Percentiles rank a stretch among this genome's conserved stretches.
Conservation (phyloP, 306 rosid species). For the Dryas octopetala region DNA sequence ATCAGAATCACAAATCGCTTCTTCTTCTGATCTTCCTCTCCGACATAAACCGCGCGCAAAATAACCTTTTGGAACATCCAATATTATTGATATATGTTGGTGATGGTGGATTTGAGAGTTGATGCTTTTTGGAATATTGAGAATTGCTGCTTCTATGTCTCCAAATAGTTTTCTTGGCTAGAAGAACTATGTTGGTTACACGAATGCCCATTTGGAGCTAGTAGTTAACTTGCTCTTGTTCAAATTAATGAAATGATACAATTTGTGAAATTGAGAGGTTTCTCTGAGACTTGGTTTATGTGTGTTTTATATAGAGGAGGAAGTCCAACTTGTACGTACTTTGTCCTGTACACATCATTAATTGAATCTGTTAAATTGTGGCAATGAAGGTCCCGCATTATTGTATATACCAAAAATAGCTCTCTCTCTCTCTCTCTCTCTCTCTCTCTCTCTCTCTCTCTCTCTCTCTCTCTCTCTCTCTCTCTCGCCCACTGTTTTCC, state of each 20-base stretch:
- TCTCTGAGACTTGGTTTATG: not conserved
- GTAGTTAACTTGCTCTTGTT: too few species aligned
- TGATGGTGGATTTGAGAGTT: not conserved
- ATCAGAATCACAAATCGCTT: slow-evolving; percentile 40
- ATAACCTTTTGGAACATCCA: slow-evolving; percentile 40
- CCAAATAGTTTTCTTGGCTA: slow-evolving; percentile 27
- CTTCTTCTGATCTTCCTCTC: slow-evolving; percentile 38
- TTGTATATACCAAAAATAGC: too few species aligned
- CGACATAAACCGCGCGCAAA: slow-evolving; percentile 42
- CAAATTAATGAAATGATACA: too few species aligned
- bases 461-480: too few species aligned
- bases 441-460: too few species aligned
- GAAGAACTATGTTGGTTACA: not conserved
- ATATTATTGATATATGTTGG: not conserved
- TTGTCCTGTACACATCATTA: not conserved
- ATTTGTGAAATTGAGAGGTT: not conserved
- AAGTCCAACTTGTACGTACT: not conserved
- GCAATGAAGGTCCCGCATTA: not conserved
- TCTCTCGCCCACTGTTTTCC: not conserved
- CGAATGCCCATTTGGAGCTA: slow-evolving; percentile 14
- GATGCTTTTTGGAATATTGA: not conserved
- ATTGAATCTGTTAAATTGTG: not conserved
- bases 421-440: too few species aligned
- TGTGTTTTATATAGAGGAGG: not conserved
- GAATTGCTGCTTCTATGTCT: slow-evolving; percentile 1